phyloP scores from a whole-genome alignment of 2,329 filamentous ascomycete genomes.

The Amylocarpus encephaloides region DNA sequence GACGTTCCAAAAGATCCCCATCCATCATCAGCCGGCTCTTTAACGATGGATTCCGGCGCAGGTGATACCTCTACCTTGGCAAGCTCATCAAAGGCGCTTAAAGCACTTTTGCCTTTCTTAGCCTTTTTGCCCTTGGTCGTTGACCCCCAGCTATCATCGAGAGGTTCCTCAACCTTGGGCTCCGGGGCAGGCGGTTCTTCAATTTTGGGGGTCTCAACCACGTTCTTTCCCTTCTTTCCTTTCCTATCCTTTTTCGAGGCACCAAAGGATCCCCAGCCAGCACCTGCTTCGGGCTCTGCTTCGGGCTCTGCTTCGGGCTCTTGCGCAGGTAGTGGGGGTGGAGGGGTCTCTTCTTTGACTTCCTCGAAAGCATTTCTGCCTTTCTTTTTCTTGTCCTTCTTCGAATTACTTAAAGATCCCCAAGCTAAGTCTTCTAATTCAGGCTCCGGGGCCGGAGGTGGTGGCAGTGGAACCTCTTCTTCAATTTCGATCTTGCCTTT shows the following conservation, averaged over 20 bases:
- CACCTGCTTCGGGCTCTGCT: constrained; percentile 32
- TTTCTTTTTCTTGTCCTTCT: constrained; percentile 42
- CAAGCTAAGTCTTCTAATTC: constrained; percentile 38
- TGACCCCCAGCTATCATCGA: constrained; percentile 17
- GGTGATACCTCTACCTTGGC: constrained; percentile 21
- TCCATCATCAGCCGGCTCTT: constrained; percentile 26
- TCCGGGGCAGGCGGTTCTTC: constrained; percentile 25
- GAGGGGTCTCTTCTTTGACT: constrained; percentile 26
- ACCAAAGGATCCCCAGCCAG: constrained; percentile 43
- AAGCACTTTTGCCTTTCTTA: constrained; percentile 31
- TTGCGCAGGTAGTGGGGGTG: constrained; percentile 31
- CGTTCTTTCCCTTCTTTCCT: constrained; percentile 24
- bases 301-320: constrained; percentile 28
- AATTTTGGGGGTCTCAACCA: neutral
- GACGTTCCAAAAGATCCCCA: constrained; percentile 10
- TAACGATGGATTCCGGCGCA: constrained; percentile 23
- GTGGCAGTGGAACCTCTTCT: constrained; percentile 19
- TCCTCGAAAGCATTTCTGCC: constrained; percentile 30
- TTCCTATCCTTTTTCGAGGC: constrained; percentile 37
- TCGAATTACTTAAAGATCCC: constrained; percentile 41
- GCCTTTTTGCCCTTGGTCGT: constrained; percentile 37
- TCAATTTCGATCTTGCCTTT: constrained; percentile 16
- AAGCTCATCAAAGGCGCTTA: constrained; percentile 23
- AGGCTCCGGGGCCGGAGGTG: constrained; percentile 26
- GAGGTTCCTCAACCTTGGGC: constrained; percentile 24